These are phyloP conservation scores for Phytophthora vignae DNA, from an alignment of 352 stramenopile species.

Conservation along the genomic window DNA sequence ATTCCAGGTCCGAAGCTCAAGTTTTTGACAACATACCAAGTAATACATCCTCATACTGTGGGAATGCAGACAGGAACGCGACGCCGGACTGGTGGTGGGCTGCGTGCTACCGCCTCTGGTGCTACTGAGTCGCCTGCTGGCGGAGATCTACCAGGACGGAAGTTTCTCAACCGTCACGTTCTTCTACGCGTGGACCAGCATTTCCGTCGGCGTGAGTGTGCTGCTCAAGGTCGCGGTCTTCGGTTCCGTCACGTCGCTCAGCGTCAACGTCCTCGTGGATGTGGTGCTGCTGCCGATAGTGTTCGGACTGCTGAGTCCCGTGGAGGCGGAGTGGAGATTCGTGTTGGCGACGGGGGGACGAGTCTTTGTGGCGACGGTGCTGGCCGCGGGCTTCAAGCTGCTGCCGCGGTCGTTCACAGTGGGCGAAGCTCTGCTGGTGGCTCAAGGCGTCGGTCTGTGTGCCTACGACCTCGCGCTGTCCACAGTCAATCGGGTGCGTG, in stretches of 20 bases:
- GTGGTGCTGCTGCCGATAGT: conserved; percentile 34
- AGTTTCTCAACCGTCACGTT: conserved; percentile 40
- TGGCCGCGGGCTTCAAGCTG: conserved; percentile 43
- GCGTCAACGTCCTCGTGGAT: conserved; percentile 46
- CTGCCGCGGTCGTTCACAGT: conserved; percentile 70
- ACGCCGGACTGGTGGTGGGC: conserved; percentile 58
- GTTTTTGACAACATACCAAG: not conserved
- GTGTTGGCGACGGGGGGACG: conserved; percentile 43
- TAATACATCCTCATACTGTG: conserved; percentile 1
- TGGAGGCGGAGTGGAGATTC: conserved; percentile 38
- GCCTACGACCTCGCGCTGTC: conserved; percentile 56
- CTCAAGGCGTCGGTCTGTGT: conserved; percentile 55
- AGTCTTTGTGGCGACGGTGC: conserved; percentile 35
- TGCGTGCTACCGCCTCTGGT: conserved; percentile 61
- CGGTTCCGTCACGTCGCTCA: conserved; percentile 32
- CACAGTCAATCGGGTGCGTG: conserved; percentile 41
- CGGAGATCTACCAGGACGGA: conserved; percentile 26
- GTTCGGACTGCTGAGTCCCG: conserved; percentile 14
- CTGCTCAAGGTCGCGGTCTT: conserved; percentile 50
- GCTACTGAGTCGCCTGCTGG: conserved; percentile 56
- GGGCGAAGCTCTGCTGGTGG: conserved; percentile 68
- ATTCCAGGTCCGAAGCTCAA: conserved; percentile 25
- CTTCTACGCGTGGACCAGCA: conserved; percentile 58
- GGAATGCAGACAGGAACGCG: conserved; percentile 49
- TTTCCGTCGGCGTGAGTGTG: conserved; percentile 46